Evolutionary conservation across 2,329 filamentous ascomycete species (phyloP).

Genomic region (Alternaria hordeiaustralica): DNA sequence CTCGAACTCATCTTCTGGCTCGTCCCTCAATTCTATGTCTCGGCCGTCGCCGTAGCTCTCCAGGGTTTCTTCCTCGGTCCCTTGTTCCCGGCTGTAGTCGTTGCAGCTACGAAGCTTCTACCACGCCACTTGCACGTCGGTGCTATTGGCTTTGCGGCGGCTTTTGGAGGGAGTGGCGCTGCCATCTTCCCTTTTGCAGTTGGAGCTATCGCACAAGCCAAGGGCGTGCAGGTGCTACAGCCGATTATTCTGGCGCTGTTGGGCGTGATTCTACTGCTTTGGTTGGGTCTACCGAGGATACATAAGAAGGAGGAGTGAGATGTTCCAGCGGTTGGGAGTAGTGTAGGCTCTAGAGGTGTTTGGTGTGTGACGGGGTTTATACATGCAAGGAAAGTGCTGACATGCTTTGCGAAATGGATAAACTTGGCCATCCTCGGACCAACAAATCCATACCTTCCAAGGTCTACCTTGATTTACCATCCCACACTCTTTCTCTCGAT

Average conservation of each 20-base stretch:
- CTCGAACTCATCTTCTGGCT: conserved; percentile 82
- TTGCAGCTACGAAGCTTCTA: conserved; percentile 75
- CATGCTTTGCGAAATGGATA: background rate
- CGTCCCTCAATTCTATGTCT: conserved; percentile 76
- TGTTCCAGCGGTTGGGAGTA: background rate
- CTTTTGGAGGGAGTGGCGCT: conserved; percentile 76
- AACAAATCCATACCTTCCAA: background rate
- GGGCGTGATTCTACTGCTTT: conserved; percentile 58
- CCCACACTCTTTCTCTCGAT: background rate
- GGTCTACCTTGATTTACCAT: background rate
- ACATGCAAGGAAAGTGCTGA: background rate
- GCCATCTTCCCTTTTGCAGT: conserved; percentile 70
- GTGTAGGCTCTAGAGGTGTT: background rate
- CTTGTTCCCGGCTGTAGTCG: conserved; percentile 76
- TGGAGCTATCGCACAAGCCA: conserved; percentile 70
- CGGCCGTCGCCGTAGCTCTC: conserved; percentile 72
- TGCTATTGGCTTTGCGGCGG: conserved; percentile 81
- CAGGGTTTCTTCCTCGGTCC: conserved; percentile 83
- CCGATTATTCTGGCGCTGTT: conserved; percentile 64
- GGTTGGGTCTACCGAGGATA: conserved; percentile 58
- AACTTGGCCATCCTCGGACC: background rate
- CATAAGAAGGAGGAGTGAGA: conserved; percentile 50
- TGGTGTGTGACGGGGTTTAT: background rate
- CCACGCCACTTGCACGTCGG: conserved; percentile 76
- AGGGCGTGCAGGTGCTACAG: conserved; percentile 65